phyloP scores from a whole-genome alignment of 2,329 filamentous ascomycete genomes.

The Cadophora malorum region DNA sequence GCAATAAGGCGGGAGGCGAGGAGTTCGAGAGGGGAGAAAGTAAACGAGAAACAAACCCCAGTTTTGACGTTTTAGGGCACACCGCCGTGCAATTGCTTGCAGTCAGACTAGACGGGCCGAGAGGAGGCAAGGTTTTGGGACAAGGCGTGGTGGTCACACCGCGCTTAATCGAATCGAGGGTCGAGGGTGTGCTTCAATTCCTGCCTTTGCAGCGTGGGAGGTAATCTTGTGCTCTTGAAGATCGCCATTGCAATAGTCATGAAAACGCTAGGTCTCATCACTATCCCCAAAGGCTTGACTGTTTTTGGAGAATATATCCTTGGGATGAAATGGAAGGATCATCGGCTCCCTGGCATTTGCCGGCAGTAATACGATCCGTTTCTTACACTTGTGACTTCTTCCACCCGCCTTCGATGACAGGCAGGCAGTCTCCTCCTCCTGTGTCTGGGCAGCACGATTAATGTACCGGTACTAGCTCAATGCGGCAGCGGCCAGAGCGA shows the following conservation, averaged over 20 bases:
- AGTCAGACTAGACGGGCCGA: slow-evolving; percentile 16
- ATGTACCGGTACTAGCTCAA: slow-evolving; percentile 21
- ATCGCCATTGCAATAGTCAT: background rate
- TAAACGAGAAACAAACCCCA: slow-evolving; percentile 19
- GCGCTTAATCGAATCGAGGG: slow-evolving; percentile 31
- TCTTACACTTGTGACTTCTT: slow-evolving; percentile 15
- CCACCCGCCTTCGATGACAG: slow-evolving; percentile 8
- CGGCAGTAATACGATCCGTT: slow-evolving; percentile 33
- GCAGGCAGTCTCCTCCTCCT: background rate
- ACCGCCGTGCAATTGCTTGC: slow-evolving; percentile 20
- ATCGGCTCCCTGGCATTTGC: slow-evolving; percentile 26
- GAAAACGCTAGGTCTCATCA: background rate
- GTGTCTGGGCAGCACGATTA: slow-evolving; percentile 7
- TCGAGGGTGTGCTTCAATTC: slow-evolving; percentile 13
- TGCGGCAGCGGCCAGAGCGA: slow-evolving; percentile 15
- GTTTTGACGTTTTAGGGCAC: slow-evolving; percentile 9
- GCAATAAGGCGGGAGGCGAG: background rate
- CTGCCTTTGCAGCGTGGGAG: background rate
- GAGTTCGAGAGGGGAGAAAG: slow-evolving; percentile 15
- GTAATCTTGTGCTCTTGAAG: slow-evolving; percentile 11
- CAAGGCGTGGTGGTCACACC: slow-evolving; percentile 19
- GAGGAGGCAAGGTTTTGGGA: slow-evolving; percentile 5
- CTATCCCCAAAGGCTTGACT: slow-evolving; percentile 15
- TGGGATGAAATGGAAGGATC: slow-evolving; percentile 8
- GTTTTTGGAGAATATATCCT: slow-evolving; percentile 19